Percentiles rank a stretch among this genome's conserved stretches.
Conservation (phyloP, 1,139 yeast species). For the Suhomyces bolitotheri region DNA sequence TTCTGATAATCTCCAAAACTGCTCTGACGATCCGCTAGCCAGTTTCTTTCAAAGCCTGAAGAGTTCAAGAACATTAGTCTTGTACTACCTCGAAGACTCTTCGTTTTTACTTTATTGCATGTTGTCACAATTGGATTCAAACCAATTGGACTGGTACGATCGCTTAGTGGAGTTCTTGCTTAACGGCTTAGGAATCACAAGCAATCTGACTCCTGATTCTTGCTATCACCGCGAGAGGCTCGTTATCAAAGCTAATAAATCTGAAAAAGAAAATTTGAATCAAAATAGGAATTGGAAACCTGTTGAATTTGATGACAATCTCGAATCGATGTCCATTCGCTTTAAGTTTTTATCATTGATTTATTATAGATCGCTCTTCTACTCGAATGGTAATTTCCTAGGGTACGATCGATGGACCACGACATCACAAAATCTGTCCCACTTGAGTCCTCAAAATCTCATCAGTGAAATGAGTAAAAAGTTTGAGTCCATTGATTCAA, state of each 20-base stretch:
- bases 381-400: slow-evolving; percentile 13
- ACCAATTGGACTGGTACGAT: slow-evolving; percentile 32
- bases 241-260: slow-evolving; percentile 23
- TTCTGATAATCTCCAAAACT: slow-evolving; percentile 1
- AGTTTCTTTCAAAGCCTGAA: slow-evolving; percentile 12
- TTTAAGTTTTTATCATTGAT: slow-evolving; percentile 23
- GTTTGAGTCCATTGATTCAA: slow-evolving; percentile 12
- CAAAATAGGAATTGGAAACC: neutral
- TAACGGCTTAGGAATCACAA: slow-evolving; percentile 26
- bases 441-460: slow-evolving; percentile 13
- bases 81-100: slow-evolving; percentile 14
- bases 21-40: slow-evolving; percentile 5
- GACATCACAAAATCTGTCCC: slow-evolving; percentile 4
- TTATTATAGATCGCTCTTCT: slow-evolving; percentile 25
- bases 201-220: slow-evolving; percentile 24
- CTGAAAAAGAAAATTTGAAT: slow-evolving; percentile 10
- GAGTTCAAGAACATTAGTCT: slow-evolving; percentile 8
- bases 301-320: slow-evolving; percentile 22
- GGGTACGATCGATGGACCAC: slow-evolving; percentile 9
- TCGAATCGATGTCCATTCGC: slow-evolving; percentile 32
- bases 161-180: slow-evolving; percentile 32
- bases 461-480: slow-evolving; percentile 15
- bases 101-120: slow-evolving; percentile 16
- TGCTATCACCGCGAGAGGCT: slow-evolving; percentile 32
- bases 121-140: slow-evolving; percentile 21